Evolutionary conservation across 176 grass and related monocot genomes (phyloP).

Genomic region (Avena sativa): DNA sequence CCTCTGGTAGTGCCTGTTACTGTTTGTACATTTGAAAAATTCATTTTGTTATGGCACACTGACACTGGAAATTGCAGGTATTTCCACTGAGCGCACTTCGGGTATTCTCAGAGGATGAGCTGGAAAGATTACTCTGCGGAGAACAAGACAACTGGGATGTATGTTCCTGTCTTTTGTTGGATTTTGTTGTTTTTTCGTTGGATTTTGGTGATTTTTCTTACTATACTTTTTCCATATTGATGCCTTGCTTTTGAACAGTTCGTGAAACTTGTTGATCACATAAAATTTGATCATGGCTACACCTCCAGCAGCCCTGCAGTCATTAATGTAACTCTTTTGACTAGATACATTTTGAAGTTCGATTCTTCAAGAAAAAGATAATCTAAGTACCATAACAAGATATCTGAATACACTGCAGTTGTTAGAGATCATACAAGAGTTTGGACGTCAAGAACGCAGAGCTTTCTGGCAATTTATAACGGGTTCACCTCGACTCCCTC

Average conservation of each 20-base stretch:
- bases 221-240: slow-evolving; percentile 37
- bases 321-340: slow-evolving; percentile 67
- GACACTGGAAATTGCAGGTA: slow-evolving; percentile 58
- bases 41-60: slow-evolving; percentile 33
- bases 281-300: slow-evolving; percentile 99
- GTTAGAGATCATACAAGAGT: slow-evolving; percentile 92
- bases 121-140: slow-evolving; percentile 84
- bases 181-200: slow-evolving; percentile 40
- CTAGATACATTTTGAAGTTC: slow-evolving; percentile 35
- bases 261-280: slow-evolving; percentile 83
- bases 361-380: background rate
- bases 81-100: slow-evolving; percentile 73
- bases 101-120: slow-evolving; percentile 82
- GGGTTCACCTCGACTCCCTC: slow-evolving; percentile 87
- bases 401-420: slow-evolving; percentile 57
- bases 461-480: slow-evolving; percentile 99
- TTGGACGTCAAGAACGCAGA: slow-evolving; percentile 66
- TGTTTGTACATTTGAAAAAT: slow-evolving; percentile 20
- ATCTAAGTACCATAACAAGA: background rate
- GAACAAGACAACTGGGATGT: slow-evolving; percentile 92
- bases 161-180: slow-evolving; percentile 55
- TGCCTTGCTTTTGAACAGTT: slow-evolving; percentile 72
- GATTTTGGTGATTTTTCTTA: slow-evolving; percentile 35
- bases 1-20: background rate
- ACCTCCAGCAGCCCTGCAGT: slow-evolving; percentile 76